A percentile compares a stretch with the other conserved stretches of the same genome.
These are phyloP conservation scores for Hortaea werneckii DNA, from an alignment of 2,329 filamentous ascomycete genomes.

Conservation along the genomic window DNA sequence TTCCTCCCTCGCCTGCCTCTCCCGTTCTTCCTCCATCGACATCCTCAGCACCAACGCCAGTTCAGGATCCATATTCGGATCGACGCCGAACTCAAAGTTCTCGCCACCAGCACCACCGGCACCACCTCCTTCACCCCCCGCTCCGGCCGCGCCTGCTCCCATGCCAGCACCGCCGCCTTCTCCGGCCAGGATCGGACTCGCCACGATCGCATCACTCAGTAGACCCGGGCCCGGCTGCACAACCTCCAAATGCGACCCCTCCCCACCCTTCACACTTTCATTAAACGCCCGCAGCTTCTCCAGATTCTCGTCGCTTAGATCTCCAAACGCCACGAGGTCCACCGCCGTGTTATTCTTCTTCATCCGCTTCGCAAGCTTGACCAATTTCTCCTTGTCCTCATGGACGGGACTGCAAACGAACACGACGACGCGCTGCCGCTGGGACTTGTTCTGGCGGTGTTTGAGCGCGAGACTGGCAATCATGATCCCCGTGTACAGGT, in stretches of 20 bases:
- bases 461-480: constrained; percentile 95
- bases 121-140: constrained; percentile 30
- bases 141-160: constrained; percentile 40
- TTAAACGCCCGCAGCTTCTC: constrained; percentile 90
- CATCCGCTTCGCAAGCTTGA: constrained; percentile 92
- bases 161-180: constrained; percentile 53
- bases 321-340: constrained; percentile 91
- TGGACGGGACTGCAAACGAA: constrained; percentile 89
- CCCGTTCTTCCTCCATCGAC: constrained; percentile 98
- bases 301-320: constrained; percentile 78
- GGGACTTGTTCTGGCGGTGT: constrained; percentile 94
- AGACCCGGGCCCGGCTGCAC: constrained; percentile 86
- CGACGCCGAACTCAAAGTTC: constrained; percentile 79
- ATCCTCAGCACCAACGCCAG: constrained; percentile 88
- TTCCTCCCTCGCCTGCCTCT: constrained; percentile 76
- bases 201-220: constrained; percentile 81
- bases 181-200: constrained; percentile 80
- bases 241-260: constrained; percentile 83
- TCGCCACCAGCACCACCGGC: constrained; percentile 48
- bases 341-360: constrained; percentile 94
- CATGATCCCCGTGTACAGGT: constrained; percentile 89
- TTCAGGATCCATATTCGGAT: constrained; percentile 85
- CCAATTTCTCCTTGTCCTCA: constrained; percentile 79
- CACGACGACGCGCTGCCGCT: constrained; percentile 91
- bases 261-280: constrained; percentile 79